Evolutionary conservation across 1,139 yeast species (phyloP), one percentile per base, ranked within the genome.

Genomic region (Saccharomyces pastorianus): DNA sequence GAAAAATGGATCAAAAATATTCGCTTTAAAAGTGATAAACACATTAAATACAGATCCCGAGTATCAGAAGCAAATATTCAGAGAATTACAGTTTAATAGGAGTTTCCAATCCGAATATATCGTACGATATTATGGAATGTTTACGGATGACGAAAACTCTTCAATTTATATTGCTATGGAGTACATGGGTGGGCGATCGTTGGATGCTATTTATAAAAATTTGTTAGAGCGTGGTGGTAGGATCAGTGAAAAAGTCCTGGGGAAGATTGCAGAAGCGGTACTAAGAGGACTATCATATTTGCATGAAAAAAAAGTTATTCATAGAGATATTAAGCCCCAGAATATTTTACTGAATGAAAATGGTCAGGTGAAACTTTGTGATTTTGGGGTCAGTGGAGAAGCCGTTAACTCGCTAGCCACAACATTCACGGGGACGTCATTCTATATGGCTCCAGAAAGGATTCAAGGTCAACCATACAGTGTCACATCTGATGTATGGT

Each of bases 351-450:
- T 93, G 28, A 93, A 88, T 65, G 70, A 73, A 2, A 64, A 73
- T 8, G 99, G 99, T 2, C 84, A 87, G 64, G 91, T 91, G 52
- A 93, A 93, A 69, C 75, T 93, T 50, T 93, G 99, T 73, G 99
- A 93, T 73, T 93, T 93, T 73, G 99, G 99, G n/a, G 99, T 93
- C 34, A 85, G 96, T 64, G 98, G 99, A 9, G 96, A 90, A 66
- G 96, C 93, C 13, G 97, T 91, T 26, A 86, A 91, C 69, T 89
- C 97, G 0, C 74, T 93, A 51, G 98, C 98, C 1, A 88, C 96
- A 0, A 93, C 99, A 0, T 93, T 91, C 67, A 95, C 96, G 0
- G 99, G 99, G 0, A 93, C 99, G 0, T 91, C 95, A 25, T 91
- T 88, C 69, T 93, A 93, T 70, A 93, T 93, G 99, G 98, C 98